Percentiles rank a stretch among this genome's conserved stretches.
These are phyloP conservation scores for Lentinula boryana DNA, from an alignment of 768 basidiomycete species.

Conservation along the genomic window DNA sequence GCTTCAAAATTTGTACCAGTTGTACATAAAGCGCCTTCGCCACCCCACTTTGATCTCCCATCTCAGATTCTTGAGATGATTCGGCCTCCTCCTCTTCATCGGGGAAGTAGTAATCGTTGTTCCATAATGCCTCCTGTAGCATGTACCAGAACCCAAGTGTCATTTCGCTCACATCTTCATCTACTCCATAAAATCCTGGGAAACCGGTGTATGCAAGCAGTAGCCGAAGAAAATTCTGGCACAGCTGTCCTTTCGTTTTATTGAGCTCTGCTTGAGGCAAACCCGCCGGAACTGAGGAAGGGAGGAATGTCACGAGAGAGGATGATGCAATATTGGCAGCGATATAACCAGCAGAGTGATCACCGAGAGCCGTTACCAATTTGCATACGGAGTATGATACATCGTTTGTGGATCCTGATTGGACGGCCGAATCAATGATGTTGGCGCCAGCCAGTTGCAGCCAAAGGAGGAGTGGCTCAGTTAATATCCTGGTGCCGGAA, in stretches of 20 bases:
- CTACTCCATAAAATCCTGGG: slow-evolving; percentile 71
- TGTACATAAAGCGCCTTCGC: slow-evolving; percentile 78
- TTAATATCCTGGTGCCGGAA: slow-evolving; percentile 61
- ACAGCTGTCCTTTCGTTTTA: slow-evolving; percentile 40
- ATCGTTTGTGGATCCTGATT: slow-evolving; percentile 41
- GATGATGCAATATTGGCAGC: slow-evolving; percentile 59
- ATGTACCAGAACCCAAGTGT: slow-evolving; percentile 88
- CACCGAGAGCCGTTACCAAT: slow-evolving; percentile 74
- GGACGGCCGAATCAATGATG: slow-evolving; percentile 33
- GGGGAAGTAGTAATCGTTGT: slow-evolving; percentile 44
- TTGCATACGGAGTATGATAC: slow-evolving; percentile 72
- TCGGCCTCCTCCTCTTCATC: slow-evolving; percentile 13
- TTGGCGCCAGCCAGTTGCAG: slow-evolving; percentile 45
- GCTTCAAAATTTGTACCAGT: slow-evolving; percentile 61
- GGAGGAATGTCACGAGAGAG: slow-evolving; percentile 24
- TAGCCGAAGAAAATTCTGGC: slow-evolving; percentile 67
- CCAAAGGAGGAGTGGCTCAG: slow-evolving; percentile 87
- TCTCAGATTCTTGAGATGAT: slow-evolving; percentile 12
- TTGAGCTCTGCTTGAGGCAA: slow-evolving; percentile 14
- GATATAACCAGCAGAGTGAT: slow-evolving; percentile 79
- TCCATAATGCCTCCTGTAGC: slow-evolving; percentile 85
- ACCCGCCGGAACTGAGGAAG: slow-evolving; percentile 8
- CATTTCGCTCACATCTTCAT: slow-evolving; percentile 86
- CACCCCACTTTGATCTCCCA: slow-evolving; percentile 36
- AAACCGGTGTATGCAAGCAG: slow-evolving; percentile 68